Conservation (phyloP, 306 rosid genomes). For the Acacia acuminata region DNA sequence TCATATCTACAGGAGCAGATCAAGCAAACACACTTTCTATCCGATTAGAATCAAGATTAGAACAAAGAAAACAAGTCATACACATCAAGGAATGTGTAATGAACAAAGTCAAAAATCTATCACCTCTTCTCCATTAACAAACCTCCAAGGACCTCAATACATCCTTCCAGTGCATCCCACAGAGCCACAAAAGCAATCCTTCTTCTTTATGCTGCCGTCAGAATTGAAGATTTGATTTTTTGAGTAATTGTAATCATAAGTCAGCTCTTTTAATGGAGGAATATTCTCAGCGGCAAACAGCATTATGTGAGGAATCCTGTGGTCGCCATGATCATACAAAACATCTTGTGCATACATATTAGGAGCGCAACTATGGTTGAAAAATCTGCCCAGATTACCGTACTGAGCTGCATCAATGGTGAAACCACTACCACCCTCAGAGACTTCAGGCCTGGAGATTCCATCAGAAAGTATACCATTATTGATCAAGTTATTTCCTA, state of each 20-base stretch:
- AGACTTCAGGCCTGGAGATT: conserved; percentile 29
- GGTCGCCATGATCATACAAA: conserved; percentile 62
- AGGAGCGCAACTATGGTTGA: conserved; percentile 78
- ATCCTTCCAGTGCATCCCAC: conserved; percentile 59
- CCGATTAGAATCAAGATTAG: not conserved
- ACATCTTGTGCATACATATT: conserved; percentile 72
- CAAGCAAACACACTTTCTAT: not conserved
- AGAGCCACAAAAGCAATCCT: conserved; percentile 64
- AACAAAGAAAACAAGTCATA: not conserved
- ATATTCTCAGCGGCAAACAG: conserved; percentile 67
- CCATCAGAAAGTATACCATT: conserved; percentile 48
- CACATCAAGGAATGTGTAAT: not conserved
- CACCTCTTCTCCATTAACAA: conserved; percentile 1
- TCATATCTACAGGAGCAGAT: not conserved
- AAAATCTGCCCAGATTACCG: conserved; percentile 76
- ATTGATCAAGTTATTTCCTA: conserved; percentile 50
- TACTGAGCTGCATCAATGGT: conserved; percentile 61
- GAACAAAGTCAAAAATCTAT: not conserved
- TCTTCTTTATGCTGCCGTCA: conserved; percentile 61
- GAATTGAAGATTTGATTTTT: conserved; percentile 55
- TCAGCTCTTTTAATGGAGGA: conserved; percentile 59
- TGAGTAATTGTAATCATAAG: conserved; percentile 59
- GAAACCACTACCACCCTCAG: conserved; percentile 40
- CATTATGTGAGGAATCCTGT: conserved; percentile 72
- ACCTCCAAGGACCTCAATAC: conserved; percentile 44